Conservation (phyloP, 2,329 filamentous ascomycete species). For the Coleophoma crateriformis region DNA sequence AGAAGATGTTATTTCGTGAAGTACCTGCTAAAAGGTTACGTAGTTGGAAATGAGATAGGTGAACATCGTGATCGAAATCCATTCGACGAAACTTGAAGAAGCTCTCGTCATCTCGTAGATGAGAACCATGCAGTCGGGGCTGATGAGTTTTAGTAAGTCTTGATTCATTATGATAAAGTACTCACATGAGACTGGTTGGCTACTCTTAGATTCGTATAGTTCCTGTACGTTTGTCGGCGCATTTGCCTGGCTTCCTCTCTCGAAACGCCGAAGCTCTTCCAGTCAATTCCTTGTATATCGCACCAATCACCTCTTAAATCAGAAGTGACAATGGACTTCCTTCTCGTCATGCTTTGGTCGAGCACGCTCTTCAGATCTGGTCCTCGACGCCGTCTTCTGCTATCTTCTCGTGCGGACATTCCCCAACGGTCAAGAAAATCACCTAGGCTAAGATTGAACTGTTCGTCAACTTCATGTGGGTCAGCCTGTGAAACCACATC, state of each 20-base stretch:
- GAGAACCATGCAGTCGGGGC: slow-evolving; percentile 11
- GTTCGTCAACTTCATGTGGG: slow-evolving; percentile 23
- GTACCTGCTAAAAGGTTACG: slow-evolving; percentile 56
- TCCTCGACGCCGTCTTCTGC: slow-evolving; percentile 7
- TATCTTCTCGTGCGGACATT: slow-evolving; percentile 1
- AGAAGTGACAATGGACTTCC: slow-evolving; percentile 27
- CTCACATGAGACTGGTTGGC: slow-evolving; percentile 45
- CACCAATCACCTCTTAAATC: slow-evolving; percentile 49
- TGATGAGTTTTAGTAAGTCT: slow-evolving; percentile 2
- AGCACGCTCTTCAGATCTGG: slow-evolving; percentile 12
- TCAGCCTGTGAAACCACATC: slow-evolving; percentile 21
- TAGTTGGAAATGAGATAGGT: slow-evolving; percentile 61
- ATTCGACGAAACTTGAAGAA: slow-evolving; percentile 56
- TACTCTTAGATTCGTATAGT: slow-evolving; percentile 48
- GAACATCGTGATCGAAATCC: slow-evolving; percentile 46
- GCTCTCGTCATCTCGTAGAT: slow-evolving; percentile 19
- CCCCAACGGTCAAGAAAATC: slow-evolving; percentile 47
- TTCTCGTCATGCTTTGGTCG: slow-evolving; percentile 11
- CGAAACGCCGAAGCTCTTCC: slow-evolving; percentile 45
- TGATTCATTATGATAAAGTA: slow-evolving; percentile 9
- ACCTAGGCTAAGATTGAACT: slow-evolving; percentile 41
- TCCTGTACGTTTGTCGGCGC: slow-evolving; percentile 45
- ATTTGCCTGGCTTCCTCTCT: slow-evolving; percentile 41
- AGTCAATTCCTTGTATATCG: slow-evolving; percentile 57
- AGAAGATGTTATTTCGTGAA: slow-evolving; percentile 50